These are phyloP conservation scores for Paramecium octaurelia DNA, from an alignment of 73 alveolate species.

Conservation along the genomic window DNA sequence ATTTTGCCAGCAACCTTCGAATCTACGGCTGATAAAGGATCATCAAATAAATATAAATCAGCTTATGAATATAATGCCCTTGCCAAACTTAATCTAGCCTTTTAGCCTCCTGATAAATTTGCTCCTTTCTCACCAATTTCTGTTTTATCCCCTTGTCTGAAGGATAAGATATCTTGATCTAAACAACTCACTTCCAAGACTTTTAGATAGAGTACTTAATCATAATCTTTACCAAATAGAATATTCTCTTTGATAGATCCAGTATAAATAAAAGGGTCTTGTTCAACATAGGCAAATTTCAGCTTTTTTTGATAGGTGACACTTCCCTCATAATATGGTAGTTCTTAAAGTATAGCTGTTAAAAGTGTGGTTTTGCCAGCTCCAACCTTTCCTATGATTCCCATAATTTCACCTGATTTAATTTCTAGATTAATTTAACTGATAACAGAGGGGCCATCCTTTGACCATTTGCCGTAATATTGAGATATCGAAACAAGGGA, in stretches of 20 bases:
- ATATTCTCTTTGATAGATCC: constrained; percentile 72
- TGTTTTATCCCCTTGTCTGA: constrained; percentile 66
- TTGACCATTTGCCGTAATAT: background rate
- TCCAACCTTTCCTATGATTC: constrained; percentile 62
- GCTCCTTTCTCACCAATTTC: constrained; percentile 82
- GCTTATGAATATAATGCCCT: constrained; percentile 91
- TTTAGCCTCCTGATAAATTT: constrained; percentile 89
- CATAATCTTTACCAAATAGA: constrained; percentile 63
- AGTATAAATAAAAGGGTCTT: constrained; percentile 63
- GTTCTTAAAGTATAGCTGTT: constrained; percentile 43
- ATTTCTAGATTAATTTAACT: constrained; percentile 53
- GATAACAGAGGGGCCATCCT: constrained; percentile 35
- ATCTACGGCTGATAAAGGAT: constrained; percentile 86
- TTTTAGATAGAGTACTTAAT: constrained; percentile 53
- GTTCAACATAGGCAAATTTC: constrained; percentile 60
- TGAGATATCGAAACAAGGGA: background rate
- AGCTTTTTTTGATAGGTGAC: background rate
- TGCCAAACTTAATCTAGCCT: constrained; percentile 94
- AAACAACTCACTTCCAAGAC: constrained; percentile 62
- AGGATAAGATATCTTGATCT: constrained; percentile 59
- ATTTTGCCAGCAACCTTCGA: constrained; percentile 74
- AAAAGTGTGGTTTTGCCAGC: constrained; percentile 67
- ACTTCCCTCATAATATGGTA: constrained; percentile 35
- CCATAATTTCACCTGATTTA: constrained; percentile 48
- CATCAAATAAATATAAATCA: constrained; percentile 84